These are phyloP conservation scores for Cyanophora paradoxa DNA, from an alignment of 78 protist species.

Conservation along the genomic window DNA sequence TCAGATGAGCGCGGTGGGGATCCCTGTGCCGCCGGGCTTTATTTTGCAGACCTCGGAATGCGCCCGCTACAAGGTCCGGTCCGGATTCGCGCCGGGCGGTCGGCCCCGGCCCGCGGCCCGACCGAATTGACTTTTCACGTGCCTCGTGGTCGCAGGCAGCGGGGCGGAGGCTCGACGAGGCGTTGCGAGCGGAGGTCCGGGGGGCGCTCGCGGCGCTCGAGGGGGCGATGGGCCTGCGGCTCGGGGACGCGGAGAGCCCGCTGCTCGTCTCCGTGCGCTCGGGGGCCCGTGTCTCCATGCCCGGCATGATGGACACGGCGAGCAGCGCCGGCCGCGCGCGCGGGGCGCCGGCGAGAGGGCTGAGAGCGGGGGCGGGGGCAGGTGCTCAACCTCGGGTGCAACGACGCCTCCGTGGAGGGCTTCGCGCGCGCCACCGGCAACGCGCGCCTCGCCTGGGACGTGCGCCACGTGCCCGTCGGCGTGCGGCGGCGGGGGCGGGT, in stretches of 20 bases:
- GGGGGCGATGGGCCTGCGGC: slow-evolving; percentile 27
- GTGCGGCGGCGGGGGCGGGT: no score
- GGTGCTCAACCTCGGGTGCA: slow-evolving; percentile 75
- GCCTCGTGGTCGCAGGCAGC: background rate
- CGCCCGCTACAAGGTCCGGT: no score
- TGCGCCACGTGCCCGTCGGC: no score
- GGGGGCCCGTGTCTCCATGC: slow-evolving; percentile 53
- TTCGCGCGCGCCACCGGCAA: no score
- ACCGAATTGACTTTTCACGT: no score
- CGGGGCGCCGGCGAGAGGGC: no score
- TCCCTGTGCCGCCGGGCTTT: slow-evolving; percentile 72
- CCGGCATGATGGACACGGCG: slow-evolving; percentile 83
- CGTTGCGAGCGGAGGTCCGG: slow-evolving; percentile 4
- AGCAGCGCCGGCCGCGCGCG: no score
- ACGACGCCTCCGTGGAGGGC: no score
- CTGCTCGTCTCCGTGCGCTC: slow-evolving; percentile 68
- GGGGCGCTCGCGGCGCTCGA: slow-evolving; percentile 29
- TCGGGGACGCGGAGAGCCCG: slow-evolving; percentile 52
- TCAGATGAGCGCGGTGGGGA: slow-evolving; percentile 54
- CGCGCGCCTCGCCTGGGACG: slow-evolving; percentile 66
- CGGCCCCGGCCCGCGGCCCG: no score
- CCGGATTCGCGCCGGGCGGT: no score
- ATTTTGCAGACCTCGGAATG: slow-evolving; percentile 48
- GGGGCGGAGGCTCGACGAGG: slow-evolving; percentile 12
- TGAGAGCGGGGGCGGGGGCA: no score